Base-by-base conservation (phyloP, 331 rosid species). In the Spiraea crenata region DNA sequence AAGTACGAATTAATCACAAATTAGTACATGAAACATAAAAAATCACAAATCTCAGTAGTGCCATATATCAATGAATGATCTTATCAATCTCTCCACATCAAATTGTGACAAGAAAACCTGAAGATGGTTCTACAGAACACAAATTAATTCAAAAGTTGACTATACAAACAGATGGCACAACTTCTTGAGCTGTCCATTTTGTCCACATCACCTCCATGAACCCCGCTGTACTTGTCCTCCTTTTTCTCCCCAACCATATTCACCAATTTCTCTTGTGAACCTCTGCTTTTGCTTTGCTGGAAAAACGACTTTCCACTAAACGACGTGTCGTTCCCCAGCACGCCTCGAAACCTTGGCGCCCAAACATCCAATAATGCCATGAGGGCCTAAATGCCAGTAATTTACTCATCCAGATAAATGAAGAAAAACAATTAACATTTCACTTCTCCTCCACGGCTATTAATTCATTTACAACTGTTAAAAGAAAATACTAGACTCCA, bases 351-450 rank as follows among this genome's bases (percentile, higher is more conserved):
- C 19, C 34, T 6, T 35, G 41, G 42, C 44, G 44, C 63, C 42
- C 17, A 58, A 13, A 7, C 63, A 31, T 58, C 63, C n/a, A n/a
- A n/a, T n/a, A n/a, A n/a, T n/a, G n/a, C n/a, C n/a, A n/a, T n/a
- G n/a, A n/a, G n/a, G n/a, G n/a, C n/a, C n/a, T n/a, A n/a, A n/a
- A n/a, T n/a, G n/a, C n/a, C n/a, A n/a, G n/a, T 8, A 3, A 41
- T 45, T 38, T 69, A 54, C 73, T 69, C 41, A 6, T 40, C 1
- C 42, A n/a, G n/a, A n/a, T n/a, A n/a, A n/a, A n/a, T n/a, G n/a
- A n/a, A n/a, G n/a, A n/a, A n/a, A n/a, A n/a, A n/a, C n/a, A n/a
- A n/a, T n/a, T n/a, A n/a, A n/a, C n/a, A n/a, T n/a, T n/a, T n/a
- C n/a, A n/a, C n/a, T n/a, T 51, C 57, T 14, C 12, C 45, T 51